Conservation (phyloP, 306 rosid genomes). For the Adenanthera pavonina region DNA sequence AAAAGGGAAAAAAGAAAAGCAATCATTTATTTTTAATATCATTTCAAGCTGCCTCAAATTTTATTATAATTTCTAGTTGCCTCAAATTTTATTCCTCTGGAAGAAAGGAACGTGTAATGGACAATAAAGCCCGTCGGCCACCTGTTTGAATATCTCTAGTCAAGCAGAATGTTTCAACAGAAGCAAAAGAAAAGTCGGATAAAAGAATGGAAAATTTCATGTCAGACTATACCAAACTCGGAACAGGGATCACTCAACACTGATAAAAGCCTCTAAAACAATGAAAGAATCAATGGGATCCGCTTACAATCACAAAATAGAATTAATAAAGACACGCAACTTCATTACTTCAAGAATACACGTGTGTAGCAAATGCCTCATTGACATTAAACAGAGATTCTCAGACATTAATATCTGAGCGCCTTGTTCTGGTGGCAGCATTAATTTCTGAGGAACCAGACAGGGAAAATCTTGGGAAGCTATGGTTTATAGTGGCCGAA, state of each 20-base stretch:
- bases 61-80: too few relatives aligned
- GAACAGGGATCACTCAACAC: conserved; percentile 18
- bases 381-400: conserved; percentile 36
- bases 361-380: conserved; percentile 27
- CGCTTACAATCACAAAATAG: conserved; percentile 46
- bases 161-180: neutral
- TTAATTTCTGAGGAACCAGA: conserved; percentile 66
- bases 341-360: conserved; percentile 45
- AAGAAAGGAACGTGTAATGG: neutral
- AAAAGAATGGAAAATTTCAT: conserved; percentile 44
- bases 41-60: too few relatives aligned
- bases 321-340: conserved; percentile 34
- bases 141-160: neutral
- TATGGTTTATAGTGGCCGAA: conserved; percentile 69
- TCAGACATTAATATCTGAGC: conserved; percentile 88
- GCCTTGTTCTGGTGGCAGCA: conserved; percentile 69
- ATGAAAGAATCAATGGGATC: conserved; percentile 51
- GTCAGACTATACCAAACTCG: conserved; percentile 27
- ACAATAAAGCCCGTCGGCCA: neutral
- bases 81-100: neutral
- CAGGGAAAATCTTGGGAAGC: conserved; percentile 74
- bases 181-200: conserved; percentile 14
- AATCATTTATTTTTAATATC: too few relatives aligned
- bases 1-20: too few relatives aligned
- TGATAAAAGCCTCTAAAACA: conserved; percentile 43